A percentile compares a stretch with the other conserved stretches of the same genome.
These are phyloP conservation scores for Pulveroboletus frians DNA, from an alignment of 768 basidiomycete species.

Conservation along the genomic window DNA sequence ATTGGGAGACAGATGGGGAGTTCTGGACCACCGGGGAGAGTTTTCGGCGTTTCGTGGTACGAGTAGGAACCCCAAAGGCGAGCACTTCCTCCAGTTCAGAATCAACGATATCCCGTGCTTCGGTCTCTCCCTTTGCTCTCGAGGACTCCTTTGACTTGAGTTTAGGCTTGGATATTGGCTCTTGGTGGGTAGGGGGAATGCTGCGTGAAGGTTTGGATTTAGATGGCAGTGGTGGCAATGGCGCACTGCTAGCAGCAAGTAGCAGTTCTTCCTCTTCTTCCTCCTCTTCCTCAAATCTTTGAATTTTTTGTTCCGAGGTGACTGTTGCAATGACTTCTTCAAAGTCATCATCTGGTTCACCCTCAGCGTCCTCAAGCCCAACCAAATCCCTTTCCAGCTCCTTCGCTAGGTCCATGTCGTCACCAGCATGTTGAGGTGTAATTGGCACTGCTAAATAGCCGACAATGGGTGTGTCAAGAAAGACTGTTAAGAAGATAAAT, in stretches of 20 bases:
- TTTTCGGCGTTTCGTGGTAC: conserved; percentile 31
- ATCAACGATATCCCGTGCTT: conserved; percentile 17
- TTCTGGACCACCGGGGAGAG: conserved; percentile 21
- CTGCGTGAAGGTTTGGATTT: conserved; percentile 31
- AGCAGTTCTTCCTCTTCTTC: conserved; percentile 32
- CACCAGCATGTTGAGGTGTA: conserved; percentile 24
- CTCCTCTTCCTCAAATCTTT: conserved; percentile 26
- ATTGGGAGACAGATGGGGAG: conserved; percentile 14
- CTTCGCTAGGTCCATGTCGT: conserved; percentile 25
- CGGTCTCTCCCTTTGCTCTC: conserved; percentile 22
- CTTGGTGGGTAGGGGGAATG: conserved; percentile 21
- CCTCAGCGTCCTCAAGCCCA: conserved; percentile 34
- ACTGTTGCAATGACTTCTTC: conserved; percentile 36
- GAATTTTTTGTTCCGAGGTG: conserved; percentile 26
- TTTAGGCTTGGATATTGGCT: conserved; percentile 24
- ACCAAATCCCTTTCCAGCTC: conserved; percentile 26
- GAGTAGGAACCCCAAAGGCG: conserved; percentile 44
- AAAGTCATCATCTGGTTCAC: conserved; percentile 42
- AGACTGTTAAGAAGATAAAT: neutral
- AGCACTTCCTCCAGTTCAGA: conserved; percentile 42
- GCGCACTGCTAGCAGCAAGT: conserved; percentile 17
- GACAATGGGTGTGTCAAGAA: conserved; percentile 2
- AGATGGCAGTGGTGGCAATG: conserved; percentile 24
- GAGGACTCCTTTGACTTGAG: conserved; percentile 20
- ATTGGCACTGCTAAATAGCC: conserved; percentile 13